These are phyloP conservation scores for Plicaturopsis crispa DNA, from an alignment of 768 basidiomycete species.

Conservation along the genomic window DNA sequence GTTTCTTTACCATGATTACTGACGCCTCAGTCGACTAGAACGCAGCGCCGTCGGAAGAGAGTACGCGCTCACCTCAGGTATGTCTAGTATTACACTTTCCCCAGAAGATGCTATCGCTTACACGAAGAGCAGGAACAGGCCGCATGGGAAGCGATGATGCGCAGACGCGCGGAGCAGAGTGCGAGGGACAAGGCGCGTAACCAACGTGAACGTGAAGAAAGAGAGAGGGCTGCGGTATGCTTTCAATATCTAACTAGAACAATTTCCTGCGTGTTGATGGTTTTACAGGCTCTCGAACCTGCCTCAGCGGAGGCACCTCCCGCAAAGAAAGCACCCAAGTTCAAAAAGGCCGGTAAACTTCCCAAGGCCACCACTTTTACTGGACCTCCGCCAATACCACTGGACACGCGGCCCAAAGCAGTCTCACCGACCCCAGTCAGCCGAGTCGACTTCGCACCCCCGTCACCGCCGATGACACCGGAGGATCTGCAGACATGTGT, in stretches of 20 bases:
- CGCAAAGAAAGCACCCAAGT: not conserved
- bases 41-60: not conserved
- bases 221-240: conserved; percentile 7
- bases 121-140: too few species aligned
- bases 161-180: conserved; percentile 27
- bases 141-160: conserved; percentile 16
- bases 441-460: conserved; percentile 3
- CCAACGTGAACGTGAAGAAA: conserved; percentile 19
- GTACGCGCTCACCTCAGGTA: too few species aligned
- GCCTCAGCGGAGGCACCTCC: not conserved
- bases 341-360: too few species aligned
- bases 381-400: not conserved
- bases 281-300: not conserved
- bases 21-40: not conserved
- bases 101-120: too few species aligned
- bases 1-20: not conserved
- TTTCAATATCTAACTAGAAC: too few species aligned
- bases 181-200: conserved; percentile 27
- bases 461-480: conserved; percentile 14
- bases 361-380: not conserved
- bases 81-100: too few species aligned
- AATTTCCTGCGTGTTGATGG: too few species aligned
- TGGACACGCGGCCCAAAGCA: not conserved
- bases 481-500: conserved; percentile 23
- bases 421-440: conserved; percentile 1